A percentile compares a stretch with the other conserved stretches of the same genome.
These are phyloP conservation scores for Cicer cuneatum DNA, from an alignment of 306 rosid genomes.

Conservation along the genomic window DNA sequence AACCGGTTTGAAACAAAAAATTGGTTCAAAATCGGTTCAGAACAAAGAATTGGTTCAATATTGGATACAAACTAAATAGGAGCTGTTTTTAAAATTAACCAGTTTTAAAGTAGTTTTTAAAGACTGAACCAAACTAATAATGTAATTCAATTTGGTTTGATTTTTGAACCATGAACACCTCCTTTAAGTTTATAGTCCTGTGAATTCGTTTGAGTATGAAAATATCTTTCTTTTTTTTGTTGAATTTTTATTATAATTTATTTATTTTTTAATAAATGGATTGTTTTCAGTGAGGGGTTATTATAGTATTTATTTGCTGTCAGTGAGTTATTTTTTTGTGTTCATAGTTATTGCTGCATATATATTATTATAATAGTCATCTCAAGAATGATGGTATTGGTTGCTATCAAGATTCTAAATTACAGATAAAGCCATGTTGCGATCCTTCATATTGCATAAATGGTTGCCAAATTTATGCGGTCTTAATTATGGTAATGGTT, in stretches of 20 bases:
- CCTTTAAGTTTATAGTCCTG: neutral
- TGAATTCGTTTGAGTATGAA: neutral
- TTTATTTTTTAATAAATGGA: neutral
- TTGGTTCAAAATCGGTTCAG: too few species aligned
- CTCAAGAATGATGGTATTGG: neutral
- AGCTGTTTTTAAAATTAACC: too few species aligned
- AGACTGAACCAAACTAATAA: too few species aligned
- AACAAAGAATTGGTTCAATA: too few species aligned
- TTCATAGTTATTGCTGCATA: constrained; percentile 1
- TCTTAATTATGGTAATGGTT: neutral
- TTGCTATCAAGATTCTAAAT: neutral
- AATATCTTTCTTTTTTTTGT: neutral
- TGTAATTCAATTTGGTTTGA: too few species aligned
- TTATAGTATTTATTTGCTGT: neutral
- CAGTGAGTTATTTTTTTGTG: neutral
- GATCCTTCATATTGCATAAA: neutral
- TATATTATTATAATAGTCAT: neutral
- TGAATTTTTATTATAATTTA: neutral
- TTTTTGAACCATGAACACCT: too few species aligned
- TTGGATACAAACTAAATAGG: too few species aligned
- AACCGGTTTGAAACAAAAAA: too few species aligned
- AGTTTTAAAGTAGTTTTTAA: too few species aligned
- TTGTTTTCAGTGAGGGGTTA: neutral
- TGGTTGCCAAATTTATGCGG: neutral
- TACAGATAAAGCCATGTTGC: neutral